A percentile compares a stretch with the other conserved stretches of the same genome.
Conservation (phyloP, 1,139 yeast species). For the Taphrina wiesneri region DNA sequence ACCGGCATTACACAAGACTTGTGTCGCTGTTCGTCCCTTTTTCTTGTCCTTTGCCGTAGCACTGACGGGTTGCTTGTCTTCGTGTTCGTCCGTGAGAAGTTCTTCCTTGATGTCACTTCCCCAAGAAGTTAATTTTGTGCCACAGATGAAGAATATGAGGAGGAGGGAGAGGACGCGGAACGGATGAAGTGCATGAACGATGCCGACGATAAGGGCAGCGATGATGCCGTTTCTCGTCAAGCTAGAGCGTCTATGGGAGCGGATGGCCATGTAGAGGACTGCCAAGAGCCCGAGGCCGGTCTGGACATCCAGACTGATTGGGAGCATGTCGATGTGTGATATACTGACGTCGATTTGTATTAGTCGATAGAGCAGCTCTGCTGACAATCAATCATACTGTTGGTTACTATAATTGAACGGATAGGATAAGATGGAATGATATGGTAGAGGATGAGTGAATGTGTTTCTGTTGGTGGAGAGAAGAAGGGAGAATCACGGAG, state of each 20-base stretch:
- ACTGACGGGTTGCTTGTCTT: neutral
- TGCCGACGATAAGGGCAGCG: slow-evolving; percentile 49
- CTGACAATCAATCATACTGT: no score
- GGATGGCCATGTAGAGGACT: slow-evolving; percentile 18
- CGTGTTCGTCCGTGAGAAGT: slow-evolving; percentile 36
- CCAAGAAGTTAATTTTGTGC: slow-evolving; percentile 50
- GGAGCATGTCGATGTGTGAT: neutral
- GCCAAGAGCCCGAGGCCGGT: slow-evolving; percentile 23
- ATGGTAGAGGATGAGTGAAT: no score
- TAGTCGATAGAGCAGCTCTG: no score
- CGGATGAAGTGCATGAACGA: slow-evolving; percentile 49
- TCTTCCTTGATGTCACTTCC: slow-evolving; percentile 30
- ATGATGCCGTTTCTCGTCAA: slow-evolving; percentile 49
- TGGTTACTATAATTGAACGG: neutral
- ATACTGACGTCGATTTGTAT: no score
- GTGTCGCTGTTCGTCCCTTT: slow-evolving; percentile 38
- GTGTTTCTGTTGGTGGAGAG: no score
- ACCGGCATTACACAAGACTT: slow-evolving; percentile 30
- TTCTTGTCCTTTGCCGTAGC: slow-evolving; percentile 4
- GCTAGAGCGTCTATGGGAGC: slow-evolving; percentile 43
- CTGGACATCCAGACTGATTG: neutral
- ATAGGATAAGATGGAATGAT: neutral
- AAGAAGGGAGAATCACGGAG: no score
- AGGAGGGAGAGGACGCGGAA: slow-evolving; percentile 47
- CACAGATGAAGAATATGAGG: slow-evolving; percentile 49